A percentile compares a stretch with the other conserved stretches of the same genome.
Conservation (phyloP, 139 green algal genomes). For the Chlamydomonas sphaeroides region DNA sequence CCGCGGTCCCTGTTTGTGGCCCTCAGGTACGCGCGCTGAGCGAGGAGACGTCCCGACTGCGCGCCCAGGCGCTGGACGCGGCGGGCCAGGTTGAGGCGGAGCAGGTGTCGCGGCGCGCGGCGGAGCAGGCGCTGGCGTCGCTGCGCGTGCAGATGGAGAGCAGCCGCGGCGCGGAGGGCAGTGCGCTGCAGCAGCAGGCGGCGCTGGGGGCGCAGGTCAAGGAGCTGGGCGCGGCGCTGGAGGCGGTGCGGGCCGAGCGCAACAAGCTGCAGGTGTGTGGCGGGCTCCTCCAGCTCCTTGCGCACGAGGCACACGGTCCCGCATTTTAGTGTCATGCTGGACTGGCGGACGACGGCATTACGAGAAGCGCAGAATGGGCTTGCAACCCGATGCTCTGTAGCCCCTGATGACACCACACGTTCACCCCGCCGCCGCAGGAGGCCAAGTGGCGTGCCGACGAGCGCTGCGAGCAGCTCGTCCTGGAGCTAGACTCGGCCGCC, state of each 20-base stretch:
- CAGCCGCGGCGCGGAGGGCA: slow-evolving; percentile 24
- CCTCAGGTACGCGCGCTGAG: slow-evolving; percentile 40
- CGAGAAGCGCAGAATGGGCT: too few relatives aligned
- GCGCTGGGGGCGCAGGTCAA: slow-evolving; percentile 23
- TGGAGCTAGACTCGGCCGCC: slow-evolving; percentile 20
- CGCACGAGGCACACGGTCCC: too few relatives aligned
- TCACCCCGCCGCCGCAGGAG: background rate
- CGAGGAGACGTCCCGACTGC: slow-evolving; percentile 42
- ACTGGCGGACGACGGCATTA: too few relatives aligned
- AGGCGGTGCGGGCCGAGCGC: slow-evolving; percentile 31
- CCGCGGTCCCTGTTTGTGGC: too few relatives aligned
- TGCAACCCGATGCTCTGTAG: too few relatives aligned
- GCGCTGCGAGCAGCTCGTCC: slow-evolving; percentile 35
- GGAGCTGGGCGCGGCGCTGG: slow-evolving; percentile 22
- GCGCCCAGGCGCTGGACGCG: slow-evolving; percentile 31
- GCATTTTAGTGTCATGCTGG: too few relatives aligned
- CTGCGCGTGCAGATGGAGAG: slow-evolving; percentile 33
- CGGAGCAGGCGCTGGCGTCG: slow-evolving; percentile 33
- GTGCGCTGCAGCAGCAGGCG: slow-evolving; percentile 39
- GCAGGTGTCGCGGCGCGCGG: slow-evolving; percentile 28
- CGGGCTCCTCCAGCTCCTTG: too few relatives aligned
- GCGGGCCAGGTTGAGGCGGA: slow-evolving; percentile 32
- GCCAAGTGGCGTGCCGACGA: slow-evolving; percentile 47
- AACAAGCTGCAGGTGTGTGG: slow-evolving; percentile 51
- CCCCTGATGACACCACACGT: too few relatives aligned